Evolutionary conservation across 805 yeast genomes (phyloP), one percentile per base, ranked within the genome.

Genomic region (Yarrowia sp.): DNA sequence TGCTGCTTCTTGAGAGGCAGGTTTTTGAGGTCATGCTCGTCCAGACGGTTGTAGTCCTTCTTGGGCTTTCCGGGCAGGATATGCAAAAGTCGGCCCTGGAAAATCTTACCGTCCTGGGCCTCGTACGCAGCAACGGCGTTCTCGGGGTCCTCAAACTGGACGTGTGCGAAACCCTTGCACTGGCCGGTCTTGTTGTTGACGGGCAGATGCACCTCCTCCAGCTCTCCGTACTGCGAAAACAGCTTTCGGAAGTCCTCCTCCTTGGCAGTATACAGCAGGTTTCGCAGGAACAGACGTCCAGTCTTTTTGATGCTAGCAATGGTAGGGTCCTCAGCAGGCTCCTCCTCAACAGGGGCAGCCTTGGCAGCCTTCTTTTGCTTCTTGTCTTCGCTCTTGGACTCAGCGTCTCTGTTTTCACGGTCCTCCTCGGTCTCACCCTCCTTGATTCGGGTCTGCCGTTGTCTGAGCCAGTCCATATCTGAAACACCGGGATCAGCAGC

Each of bases 81-180:
- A 77, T 95, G 99, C 63, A 95, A 78, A 64, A 95, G 82, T 73
- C 99, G 86, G 64, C 99, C 99, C 79, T 95, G 98, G 81, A 91
- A 94, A 75, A 91, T 89, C 74, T 90, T 89, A 74, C 91, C 92
- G 77, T 95, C 99, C 63, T 93, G 80, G 14, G 82, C 84, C 42
- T 83, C 77, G 75, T 82, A 93, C 0, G 98, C 98, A 36, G 79
- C 75, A 1, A 89, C 86, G 0, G 99, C 99, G 74, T 88, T 88
- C 10, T 84, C 83, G 10, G 88, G 82, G 70, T 85, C 81, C n/a
- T 77, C 79, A 74, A 89, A 95, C 75, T 88, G 86, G 13, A 92
- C 83, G 74, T 93, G 93, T 0, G 95, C 97, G 77, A 92, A 91
- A 0, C 99, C 99, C 78, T 95, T 95, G 1, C 97, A 89, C 72